Evolutionary conservation across 2,329 filamentous ascomycete genomes (phyloP), one percentile per base, ranked within the genome.

Genomic region (Zymoseptoria passerinii): DNA sequence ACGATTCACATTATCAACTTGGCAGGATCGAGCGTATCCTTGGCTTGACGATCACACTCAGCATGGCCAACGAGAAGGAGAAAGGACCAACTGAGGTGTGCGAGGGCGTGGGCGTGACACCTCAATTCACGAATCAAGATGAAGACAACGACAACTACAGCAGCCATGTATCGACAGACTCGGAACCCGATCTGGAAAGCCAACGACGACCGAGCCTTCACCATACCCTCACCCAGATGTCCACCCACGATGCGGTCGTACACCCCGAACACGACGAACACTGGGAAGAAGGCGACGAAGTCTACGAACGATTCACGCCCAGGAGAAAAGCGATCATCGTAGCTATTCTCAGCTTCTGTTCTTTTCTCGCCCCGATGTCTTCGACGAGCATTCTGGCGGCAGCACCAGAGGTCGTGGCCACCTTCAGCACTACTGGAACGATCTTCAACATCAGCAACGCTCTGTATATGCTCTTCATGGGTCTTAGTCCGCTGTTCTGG

Each of bases 361-460:
- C 86, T 27, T 90, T 92, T 63, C 76, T 92, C 50, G 85, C 89
- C 0, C 89, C 89, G 0, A 82, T 90, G 23, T 87, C 84, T 2
- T 89, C 84, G 48, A 92, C 88, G 0, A 85, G 86, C 1, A 83
- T 92, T 8, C 73, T 92, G 10, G 81, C 87, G 1, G 89, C 88
- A 1, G 83, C 87, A 1, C 88, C 88, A 1, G 88, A 92, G 71
- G 40, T 50, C 16, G 58, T 62, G 20, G 71, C 69, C 2, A 84
- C 82, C 7, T 90, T 82, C 69, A 63, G 76, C 48, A 89, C 86
- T 0, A 87, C 82, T 0, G 86, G 85, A 4, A 81, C 81, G 8
- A 80, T 90, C 58, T 84, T 92, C 70, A 89, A 89, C 68, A 73
- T 88, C 50, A 86, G 82, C 68, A 92, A 92, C 73, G 88, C 88